phyloP scores from a whole-genome alignment of 1,284 basidiomycete species.

The Pterula multifida region DNA sequence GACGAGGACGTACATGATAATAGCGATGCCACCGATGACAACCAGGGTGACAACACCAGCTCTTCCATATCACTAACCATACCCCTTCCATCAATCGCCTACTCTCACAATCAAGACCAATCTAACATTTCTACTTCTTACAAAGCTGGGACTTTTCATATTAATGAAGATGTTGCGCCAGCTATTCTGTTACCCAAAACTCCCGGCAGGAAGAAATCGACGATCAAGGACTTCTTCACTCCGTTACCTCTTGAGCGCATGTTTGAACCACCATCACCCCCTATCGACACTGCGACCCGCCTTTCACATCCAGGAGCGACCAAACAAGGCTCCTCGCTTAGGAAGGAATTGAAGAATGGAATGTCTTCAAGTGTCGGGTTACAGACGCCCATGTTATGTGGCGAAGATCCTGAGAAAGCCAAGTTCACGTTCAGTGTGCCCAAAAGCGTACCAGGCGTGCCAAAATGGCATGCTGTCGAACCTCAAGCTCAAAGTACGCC shows the following conservation, averaged over 20 bases:
- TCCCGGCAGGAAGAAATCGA: constrained; percentile 49
- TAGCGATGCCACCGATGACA: constrained; percentile 23
- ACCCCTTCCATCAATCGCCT: constrained; percentile 44
- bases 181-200: constrained; percentile 46
- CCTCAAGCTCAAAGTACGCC: constrained; percentile 42
- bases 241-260: constrained; percentile 76
- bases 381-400: constrained; percentile 14
- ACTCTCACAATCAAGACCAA: constrained; percentile 21
- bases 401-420: constrained; percentile 12
- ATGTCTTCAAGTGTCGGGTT: not conserved
- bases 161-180: constrained; percentile 57
- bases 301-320: constrained; percentile 8
- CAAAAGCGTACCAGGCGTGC: constrained; percentile 13
- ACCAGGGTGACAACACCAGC: constrained; percentile 29
- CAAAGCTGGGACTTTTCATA: constrained; percentile 61
- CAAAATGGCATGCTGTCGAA: constrained; percentile 10
- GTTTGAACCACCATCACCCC: constrained; percentile 84
- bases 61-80: constrained; percentile 51
- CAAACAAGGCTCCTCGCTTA: not conserved
- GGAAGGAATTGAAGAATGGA: not conserved
- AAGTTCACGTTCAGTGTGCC: constrained; percentile 10
- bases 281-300: constrained; percentile 20
- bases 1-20: constrained; percentile 33
- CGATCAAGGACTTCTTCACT: constrained; percentile 74
- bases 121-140: constrained; percentile 15